A percentile compares a stretch with the other conserved stretches of the same genome.
Evolutionary conservation across 176 grass and related monocot genomes (phyloP).

Genomic region (Musa troglodytarum): DNA sequence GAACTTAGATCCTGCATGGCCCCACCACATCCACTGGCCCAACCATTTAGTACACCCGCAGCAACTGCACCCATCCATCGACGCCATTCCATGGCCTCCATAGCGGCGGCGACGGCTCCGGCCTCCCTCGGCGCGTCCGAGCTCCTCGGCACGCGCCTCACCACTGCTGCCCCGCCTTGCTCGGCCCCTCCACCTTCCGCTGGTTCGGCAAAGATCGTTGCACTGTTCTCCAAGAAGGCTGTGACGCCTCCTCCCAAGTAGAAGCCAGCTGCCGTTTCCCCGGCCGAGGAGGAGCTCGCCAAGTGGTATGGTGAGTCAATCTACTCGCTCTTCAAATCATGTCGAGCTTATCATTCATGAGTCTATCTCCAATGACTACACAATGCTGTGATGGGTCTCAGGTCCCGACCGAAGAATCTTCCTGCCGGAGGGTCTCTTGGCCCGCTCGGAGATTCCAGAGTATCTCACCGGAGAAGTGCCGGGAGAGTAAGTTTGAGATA

Average conservation of each 20-base stretch:
- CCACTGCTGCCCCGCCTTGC: conserved; percentile 29
- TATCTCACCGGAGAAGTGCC: conserved; percentile 92
- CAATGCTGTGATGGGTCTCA: background rate
- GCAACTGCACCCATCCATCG: background rate
- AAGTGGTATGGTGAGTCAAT: conserved; percentile 83
- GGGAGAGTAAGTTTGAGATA: conserved; percentile 68
- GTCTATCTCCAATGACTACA: background rate
- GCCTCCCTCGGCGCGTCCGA: conserved; percentile 32
- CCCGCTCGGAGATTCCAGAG: conserved; percentile 74
- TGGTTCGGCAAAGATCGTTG: conserved; percentile 49
- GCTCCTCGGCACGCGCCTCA: conserved; percentile 53
- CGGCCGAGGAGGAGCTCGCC: conserved; percentile 64
- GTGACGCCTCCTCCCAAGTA: conserved; percentile 26
- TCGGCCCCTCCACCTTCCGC: conserved; percentile 17
- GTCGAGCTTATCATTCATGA: too few relatives aligned
- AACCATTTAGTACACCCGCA: conserved; percentile 61
- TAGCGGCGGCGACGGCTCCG: conserved; percentile 35
- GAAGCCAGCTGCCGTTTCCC: conserved; percentile 29
- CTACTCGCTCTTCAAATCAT: background rate
- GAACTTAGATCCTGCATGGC: conserved; percentile 40
- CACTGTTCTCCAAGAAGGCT: conserved; percentile 57
- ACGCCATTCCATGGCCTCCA: conserved; percentile 5
- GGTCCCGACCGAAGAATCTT: conserved; percentile 93
- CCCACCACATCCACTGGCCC: conserved; percentile 60
- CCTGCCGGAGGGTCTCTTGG: conserved; percentile 81